Base-by-base conservation (phyloP, 2,329 filamentous ascomycete genomes). In the Dothideomycetidae sp. region DNA sequence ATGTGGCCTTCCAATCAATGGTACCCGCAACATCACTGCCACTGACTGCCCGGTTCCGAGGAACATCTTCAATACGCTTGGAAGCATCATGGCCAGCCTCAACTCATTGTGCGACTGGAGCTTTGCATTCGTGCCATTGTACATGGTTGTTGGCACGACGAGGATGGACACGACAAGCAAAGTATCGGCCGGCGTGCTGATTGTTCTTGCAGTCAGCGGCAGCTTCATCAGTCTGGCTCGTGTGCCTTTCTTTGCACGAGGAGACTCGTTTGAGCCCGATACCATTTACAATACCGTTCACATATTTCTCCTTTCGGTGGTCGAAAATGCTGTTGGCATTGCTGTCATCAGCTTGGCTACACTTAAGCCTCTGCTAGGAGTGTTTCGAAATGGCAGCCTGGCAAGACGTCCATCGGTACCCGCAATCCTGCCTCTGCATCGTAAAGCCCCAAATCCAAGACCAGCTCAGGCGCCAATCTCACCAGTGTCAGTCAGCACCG, bases 321-420 rank as follows among this genome's bases (percentile, higher is more conserved):
- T 37, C 11, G 35, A 37, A 29, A 37, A 23, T 5, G 35, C 26
- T 15, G 35, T 37, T 13, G 16, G 35, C 12, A 17, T 31, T 29
- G 29, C 28, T 10, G 35, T 28, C 9, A 37, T 37, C 10, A 29
- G 23, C 12, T 9, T 37, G 15, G 35, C 35, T n/a, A 29, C 23
- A 12, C 23, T 37, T 4, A 37, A 21, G 12, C 28, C 35, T 17
- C 14, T 37, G 3, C 28, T 37, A 15, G 17, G 10, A 14, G 28
- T 31, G 3, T 12, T 37, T 10, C 10, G 35, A 9, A 18, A 29
- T 4, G 35, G 26, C 7, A 26, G 21, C n/a, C 21, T 26, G n/a
- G 21, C 21, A 7, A 26, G 21, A 26, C 21, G 21, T 26, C 21
- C 13, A 30, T 28, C 7, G 18, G 17, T 15, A 16, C 26, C 5